Conservation (phyloP, 352 stramenopile species). For the Phytophthora chlamydospora region DNA sequence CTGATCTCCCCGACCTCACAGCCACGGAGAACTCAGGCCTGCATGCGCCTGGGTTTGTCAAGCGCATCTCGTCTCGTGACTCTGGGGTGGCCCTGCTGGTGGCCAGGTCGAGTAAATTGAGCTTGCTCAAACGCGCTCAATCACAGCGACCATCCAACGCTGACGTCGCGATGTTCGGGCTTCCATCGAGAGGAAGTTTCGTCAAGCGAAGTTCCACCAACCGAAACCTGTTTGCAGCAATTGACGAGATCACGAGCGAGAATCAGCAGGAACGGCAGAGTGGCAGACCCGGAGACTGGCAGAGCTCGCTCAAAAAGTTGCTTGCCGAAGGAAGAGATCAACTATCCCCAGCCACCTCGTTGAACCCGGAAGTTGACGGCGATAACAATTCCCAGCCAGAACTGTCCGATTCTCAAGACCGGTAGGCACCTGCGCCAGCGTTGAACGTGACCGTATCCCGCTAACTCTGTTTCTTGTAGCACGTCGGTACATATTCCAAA, state of each 20-base stretch:
- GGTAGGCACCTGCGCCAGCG: not conserved
- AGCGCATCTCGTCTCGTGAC: constrained; percentile 48
- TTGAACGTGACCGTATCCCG: too few species aligned
- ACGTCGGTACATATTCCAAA: constrained; percentile 31
- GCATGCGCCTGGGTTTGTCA: constrained; percentile 33
- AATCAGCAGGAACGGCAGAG: constrained; percentile 29
- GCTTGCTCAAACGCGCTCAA: constrained; percentile 42
- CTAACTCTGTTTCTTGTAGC: constrained; percentile 6
- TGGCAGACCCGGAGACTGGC: constrained; percentile 48
- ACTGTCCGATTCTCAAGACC: constrained; percentile 1
- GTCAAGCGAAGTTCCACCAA: constrained; percentile 9
- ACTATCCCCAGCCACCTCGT: not conserved
- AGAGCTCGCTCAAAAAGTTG: constrained; percentile 63
- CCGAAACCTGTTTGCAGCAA: not conserved
- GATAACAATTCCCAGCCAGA: constrained; percentile 12
- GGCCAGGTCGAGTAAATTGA: constrained; percentile 21
- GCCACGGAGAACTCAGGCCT: constrained; percentile 2
- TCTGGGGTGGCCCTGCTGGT: constrained; percentile 11
- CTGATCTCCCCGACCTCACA: constrained; percentile 60
- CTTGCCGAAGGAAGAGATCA: constrained; percentile 49
- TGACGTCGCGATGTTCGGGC: constrained; percentile 13
- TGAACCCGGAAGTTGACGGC: constrained; percentile 9
- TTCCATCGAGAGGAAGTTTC: constrained; percentile 9
- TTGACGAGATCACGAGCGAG: constrained; percentile 7
- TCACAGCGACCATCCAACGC: constrained; percentile 36